phyloP scores from a whole-genome alignment of 129 eudicot genomes.

The Centaurea solstitialis region DNA sequence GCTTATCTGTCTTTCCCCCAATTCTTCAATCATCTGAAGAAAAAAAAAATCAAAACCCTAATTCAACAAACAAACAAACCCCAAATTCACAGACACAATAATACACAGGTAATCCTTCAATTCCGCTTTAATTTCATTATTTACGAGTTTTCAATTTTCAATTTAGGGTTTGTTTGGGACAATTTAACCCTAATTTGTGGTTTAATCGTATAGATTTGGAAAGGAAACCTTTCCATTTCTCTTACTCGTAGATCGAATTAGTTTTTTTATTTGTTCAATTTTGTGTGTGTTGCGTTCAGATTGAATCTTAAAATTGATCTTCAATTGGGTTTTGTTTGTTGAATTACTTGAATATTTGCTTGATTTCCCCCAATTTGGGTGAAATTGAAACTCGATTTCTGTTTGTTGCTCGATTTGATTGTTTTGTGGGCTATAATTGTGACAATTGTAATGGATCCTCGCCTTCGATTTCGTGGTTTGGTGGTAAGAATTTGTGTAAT shows the following conservation, averaged over 20 bases:
- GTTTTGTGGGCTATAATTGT: neutral
- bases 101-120: constrained; percentile 50
- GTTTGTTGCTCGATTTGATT: neutral
- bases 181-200: constrained; percentile 1
- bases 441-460: constrained; percentile 27
- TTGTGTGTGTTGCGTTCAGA: neutral
- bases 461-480: constrained; percentile 25
- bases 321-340: constrained; percentile 3
- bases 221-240: neutral
- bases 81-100: constrained; percentile 24
- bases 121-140: neutral
- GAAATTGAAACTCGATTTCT: neutral
- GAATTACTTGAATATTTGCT: neutral
- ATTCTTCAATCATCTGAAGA: constrained; percentile 15
- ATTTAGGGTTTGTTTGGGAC: constrained; percentile 3
- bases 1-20: constrained; percentile 40
- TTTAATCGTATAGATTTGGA: constrained; percentile 7
- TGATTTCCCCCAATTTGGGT: neutral
- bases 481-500: constrained; percentile 30
- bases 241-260: neutral
- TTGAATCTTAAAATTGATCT: constrained; percentile 1
- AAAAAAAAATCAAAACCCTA: constrained; percentile 34
- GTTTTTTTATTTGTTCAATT: neutral
- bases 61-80: constrained; percentile 5
- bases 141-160: constrained; percentile 4